Base-by-base conservation (phyloP, 805 yeast species). In the Wickerhamiella brachini region DNA sequence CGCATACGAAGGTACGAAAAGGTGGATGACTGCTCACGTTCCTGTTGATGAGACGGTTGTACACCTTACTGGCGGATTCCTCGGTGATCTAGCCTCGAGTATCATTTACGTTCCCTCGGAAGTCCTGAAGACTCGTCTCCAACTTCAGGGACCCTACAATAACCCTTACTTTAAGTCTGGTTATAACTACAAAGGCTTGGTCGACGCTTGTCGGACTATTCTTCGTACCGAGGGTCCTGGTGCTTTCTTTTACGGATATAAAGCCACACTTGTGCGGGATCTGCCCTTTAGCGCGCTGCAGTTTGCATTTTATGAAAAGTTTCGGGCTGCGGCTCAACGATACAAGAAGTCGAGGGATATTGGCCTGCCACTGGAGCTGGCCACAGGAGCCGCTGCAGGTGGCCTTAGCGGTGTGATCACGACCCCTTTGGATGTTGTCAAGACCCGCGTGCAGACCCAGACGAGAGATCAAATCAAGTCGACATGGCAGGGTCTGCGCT, bases 361-460 rank as follows among this genome's bases (percentile, higher is more conserved):
- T 54, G 67, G 71, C 7, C 59, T 67, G 5, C 55, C 71, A 5
- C 65, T 75, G 42, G 98, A 93, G 66, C 70, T 93, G 24, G 54
- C 76, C 13, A 88, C 96, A 0, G 99, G 99, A 51, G 97, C 96
- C 0, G 80, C 86, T 0, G 97, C 98, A 1, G 97, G 97, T 57
- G 95, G 95, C 0, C 68, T 88, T 24, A 95, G 96, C 0, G 97
- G 97, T 1, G 74, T 78, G 0, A 61, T 89, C 20, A 89, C 97
- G 0, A 89, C 97, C 0, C 97, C 97, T 1, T 68, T 86, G 56
- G 97, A 89, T 62, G 97, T 89, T 34, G 80, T 89, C 43, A 89
- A 89, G 66, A 89, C 97, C 1, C 74, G 97, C 61, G 79, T 88
- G 47, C 99, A 93, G 68, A 93, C 98, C 1, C 93, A 89, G 60